Evolutionary conservation across 768 basidiomycete species (phyloP).

Genomic region (Pholiota microspora): DNA sequence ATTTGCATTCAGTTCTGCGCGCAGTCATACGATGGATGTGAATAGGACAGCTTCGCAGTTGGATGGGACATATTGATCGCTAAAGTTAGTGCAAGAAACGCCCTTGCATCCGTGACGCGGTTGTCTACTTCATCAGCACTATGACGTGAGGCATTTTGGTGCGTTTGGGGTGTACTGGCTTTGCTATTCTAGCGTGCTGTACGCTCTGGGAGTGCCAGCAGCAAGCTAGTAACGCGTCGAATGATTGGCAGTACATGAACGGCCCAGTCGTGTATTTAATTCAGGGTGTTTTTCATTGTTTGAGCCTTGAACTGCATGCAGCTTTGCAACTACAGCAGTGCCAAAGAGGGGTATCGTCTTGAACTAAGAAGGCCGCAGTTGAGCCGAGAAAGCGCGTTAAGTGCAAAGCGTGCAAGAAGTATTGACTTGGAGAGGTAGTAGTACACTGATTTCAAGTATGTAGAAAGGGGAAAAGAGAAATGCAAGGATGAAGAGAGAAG

Average conservation of each 20-base stretch:
- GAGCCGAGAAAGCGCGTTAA: background rate
- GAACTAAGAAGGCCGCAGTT: background rate
- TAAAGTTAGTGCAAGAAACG: too few relatives aligned
- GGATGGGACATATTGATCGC: too few relatives aligned
- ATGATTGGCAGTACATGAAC: too few relatives aligned
- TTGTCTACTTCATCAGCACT: background rate
- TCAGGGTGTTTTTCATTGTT: too few relatives aligned
- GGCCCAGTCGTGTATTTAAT: too few relatives aligned
- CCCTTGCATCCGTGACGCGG: background rate
- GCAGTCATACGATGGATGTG: background rate
- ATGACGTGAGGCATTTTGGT: background rate
- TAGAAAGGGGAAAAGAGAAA: constrained; percentile 7
- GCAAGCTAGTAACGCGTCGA: too few relatives aligned
- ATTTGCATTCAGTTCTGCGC: background rate
- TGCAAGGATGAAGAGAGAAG: constrained; percentile 19
- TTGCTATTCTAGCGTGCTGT: too few relatives aligned
- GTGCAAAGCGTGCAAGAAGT: constrained; percentile 3
- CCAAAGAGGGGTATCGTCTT: background rate
- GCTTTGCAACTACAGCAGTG: background rate
- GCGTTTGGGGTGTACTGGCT: background rate
- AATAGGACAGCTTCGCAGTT: background rate
- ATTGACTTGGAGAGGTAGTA: constrained; percentile 5
- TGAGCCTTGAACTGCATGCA: background rate
- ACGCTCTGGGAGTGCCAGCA: too few relatives aligned
- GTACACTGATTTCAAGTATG: constrained; percentile 10